Percentiles rank a stretch among this genome's conserved stretches.
Conservation (phyloP, 2,329 filamentous ascomycete species). For the Cercospora sp. region DNA sequence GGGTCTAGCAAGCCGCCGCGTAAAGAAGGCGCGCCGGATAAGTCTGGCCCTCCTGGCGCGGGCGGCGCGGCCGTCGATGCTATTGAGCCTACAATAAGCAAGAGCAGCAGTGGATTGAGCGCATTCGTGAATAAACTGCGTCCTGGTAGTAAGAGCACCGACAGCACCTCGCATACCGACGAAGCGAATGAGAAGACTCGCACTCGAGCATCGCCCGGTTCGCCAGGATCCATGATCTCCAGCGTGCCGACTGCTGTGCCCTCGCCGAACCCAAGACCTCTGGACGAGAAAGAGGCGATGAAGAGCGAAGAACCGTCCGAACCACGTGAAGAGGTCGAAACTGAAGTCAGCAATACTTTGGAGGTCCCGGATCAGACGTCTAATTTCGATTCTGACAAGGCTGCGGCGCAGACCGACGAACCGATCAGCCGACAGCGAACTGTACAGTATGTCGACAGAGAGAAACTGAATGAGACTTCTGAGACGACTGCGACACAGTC, state of each 20-base stretch:
- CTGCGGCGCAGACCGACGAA: constrained; percentile 34
- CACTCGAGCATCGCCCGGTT: constrained; percentile 24
- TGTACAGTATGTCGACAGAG: constrained; percentile 36
- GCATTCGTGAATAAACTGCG: constrained; percentile 37
- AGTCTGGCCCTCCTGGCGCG: constrained; percentile 52
- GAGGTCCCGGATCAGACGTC: background rate
- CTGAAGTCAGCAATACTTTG: background rate
- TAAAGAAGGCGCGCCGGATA: constrained; percentile 50
- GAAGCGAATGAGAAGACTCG: constrained; percentile 32
- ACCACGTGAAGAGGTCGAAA: constrained; percentile 16
- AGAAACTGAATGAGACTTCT: constrained; percentile 28
- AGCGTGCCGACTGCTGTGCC: constrained; percentile 35
- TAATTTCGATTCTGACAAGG: constrained; percentile 35
- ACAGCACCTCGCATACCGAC: constrained; percentile 25
- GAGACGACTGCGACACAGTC: constrained; percentile 36
- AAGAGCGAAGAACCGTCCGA: constrained; percentile 5
- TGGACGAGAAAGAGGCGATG: constrained; percentile 33
- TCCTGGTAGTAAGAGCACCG: constrained; percentile 34
- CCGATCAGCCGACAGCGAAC: constrained; percentile 35
- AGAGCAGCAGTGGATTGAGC: constrained; percentile 33
- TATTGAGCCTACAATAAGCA: constrained; percentile 9
- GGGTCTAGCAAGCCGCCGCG: constrained; percentile 55
- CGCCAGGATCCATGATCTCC: constrained; percentile 28
- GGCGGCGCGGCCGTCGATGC: constrained; percentile 31
- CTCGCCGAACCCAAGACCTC: constrained; percentile 27